A percentile compares a stretch with the other conserved stretches of the same genome.
These are phyloP conservation scores for Populus alba DNA, from an alignment of 345 rosid genomes.

Conservation along the genomic window DNA sequence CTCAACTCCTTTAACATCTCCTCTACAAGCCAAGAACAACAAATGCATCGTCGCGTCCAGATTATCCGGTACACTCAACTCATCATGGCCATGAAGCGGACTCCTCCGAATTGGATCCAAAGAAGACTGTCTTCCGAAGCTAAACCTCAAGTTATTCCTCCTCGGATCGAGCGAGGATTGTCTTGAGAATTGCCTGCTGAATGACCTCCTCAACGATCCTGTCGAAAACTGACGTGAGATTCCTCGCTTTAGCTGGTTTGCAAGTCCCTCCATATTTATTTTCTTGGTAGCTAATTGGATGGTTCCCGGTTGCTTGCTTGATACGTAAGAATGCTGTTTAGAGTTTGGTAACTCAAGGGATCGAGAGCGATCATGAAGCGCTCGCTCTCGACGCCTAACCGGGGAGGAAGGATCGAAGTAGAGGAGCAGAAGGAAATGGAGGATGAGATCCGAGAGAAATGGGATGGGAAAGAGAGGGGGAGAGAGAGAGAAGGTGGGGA, in stretches of 20 bases:
- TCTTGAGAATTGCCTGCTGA: slow-evolving; percentile 58
- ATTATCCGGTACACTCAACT: slow-evolving; percentile 79
- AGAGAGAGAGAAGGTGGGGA: too few relatives aligned
- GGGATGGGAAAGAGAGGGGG: background rate
- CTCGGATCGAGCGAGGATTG: slow-evolving; percentile 75
- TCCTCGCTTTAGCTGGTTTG: slow-evolving; percentile 64
- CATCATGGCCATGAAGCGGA: slow-evolving; percentile 36
- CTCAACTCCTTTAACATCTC: slow-evolving; percentile 66
- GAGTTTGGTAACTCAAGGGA: background rate
- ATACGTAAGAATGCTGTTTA: background rate
- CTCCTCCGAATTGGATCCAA: slow-evolving; percentile 77
- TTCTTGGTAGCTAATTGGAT: too few relatives aligned
- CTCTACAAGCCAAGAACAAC: slow-evolving; percentile 78
- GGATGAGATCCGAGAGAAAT: slow-evolving; percentile 15
- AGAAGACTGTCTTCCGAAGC: slow-evolving; percentile 83
- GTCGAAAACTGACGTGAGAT: slow-evolving; percentile 79
- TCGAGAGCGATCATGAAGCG: background rate
- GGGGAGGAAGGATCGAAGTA: background rate
- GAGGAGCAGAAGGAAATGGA: background rate
- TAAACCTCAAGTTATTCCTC: slow-evolving; percentile 64
- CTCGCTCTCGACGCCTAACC: slow-evolving; percentile 12
- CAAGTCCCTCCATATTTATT: slow-evolving; percentile 47
- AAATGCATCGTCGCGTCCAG: slow-evolving; percentile 90
- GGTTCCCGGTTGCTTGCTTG: background rate
- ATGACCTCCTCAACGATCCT: slow-evolving; percentile 51